A percentile compares a stretch with the other conserved stretches of the same genome.
These are phyloP conservation scores for Calonectria naviculata DNA, from an alignment of 2,329 filamentous ascomycete genomes.

Conservation along the genomic window DNA sequence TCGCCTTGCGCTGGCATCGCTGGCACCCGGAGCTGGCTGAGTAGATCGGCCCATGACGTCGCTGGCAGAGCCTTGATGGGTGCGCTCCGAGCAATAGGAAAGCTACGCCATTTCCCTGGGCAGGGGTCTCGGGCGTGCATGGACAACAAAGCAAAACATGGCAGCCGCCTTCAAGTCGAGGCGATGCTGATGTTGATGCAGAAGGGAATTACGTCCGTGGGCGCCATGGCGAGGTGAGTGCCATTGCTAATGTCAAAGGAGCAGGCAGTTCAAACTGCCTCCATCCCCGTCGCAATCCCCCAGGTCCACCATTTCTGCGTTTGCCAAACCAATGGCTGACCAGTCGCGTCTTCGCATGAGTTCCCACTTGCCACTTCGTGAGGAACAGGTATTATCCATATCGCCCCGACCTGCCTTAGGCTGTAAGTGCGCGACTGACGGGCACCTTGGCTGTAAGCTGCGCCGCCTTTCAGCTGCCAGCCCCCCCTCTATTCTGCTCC, in stretches of 20 bases:
- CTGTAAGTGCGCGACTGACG: not conserved
- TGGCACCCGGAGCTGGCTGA: not conserved
- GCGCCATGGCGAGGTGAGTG: not conserved
- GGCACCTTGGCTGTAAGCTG: constrained; percentile 10
- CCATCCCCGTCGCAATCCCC: constrained; percentile 20
- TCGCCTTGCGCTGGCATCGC: constrained; percentile 7
- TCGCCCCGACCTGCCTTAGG: constrained; percentile 10
- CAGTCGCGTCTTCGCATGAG: constrained; percentile 20
- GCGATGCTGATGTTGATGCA: constrained; percentile 15
- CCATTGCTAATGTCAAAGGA: constrained; percentile 10
- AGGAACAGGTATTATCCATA: constrained; percentile 7
- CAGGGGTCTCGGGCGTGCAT: constrained; percentile 19
- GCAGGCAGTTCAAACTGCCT: constrained; percentile 16
- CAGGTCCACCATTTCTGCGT: constrained; percentile 15
- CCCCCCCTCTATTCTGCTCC: not conserved
- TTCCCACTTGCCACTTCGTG: constrained; percentile 4
- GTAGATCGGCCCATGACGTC: constrained; percentile 29
- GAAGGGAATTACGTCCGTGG: not conserved
- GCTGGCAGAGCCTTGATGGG: constrained; percentile 6
- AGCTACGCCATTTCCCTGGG: constrained; percentile 9
- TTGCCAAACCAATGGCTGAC: constrained; percentile 16
- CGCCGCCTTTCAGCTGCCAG: constrained; percentile 12
- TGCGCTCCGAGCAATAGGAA: not conserved
- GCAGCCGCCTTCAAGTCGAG: constrained; percentile 3
- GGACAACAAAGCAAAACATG: constrained; percentile 24